Evolutionary conservation across 129 eudicot genomes (phyloP).

Genomic region (Arctium lappa): DNA sequence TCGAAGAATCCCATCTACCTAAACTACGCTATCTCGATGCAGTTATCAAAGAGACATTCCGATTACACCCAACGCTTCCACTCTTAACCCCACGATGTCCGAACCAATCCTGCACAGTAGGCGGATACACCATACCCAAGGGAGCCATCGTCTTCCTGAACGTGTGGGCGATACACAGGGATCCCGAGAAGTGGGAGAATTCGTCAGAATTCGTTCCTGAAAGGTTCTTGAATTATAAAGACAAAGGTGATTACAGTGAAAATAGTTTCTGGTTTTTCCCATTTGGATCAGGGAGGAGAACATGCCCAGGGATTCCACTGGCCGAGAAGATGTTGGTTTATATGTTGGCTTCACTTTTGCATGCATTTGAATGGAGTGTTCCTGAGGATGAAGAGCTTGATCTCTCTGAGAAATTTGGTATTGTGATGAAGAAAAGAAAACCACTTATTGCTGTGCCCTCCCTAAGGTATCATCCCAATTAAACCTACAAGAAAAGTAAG

Average conservation of each 20-base stretch:
- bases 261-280: conserved; percentile 50
- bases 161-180: conserved; percentile 15
- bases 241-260: conserved; percentile 24
- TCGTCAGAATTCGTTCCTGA: conserved; percentile 29
- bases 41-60: conserved; percentile 8
- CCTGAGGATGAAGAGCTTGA: conserved; percentile 38
- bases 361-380: conserved; percentile 53
- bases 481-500: too few relatives aligned
- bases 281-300: conserved; percentile 63
- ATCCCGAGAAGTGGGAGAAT: conserved; percentile 23
- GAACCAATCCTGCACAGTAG: conserved; percentile 18
- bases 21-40: conserved; percentile 47
- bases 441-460: conserved; percentile 42
- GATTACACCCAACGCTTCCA: conserved; percentile 15
- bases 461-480: neutral
- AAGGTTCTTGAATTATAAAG: conserved; percentile 24
- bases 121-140: conserved; percentile 32
- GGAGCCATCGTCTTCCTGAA: conserved; percentile 16
- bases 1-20: conserved; percentile 46
- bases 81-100: neutral
- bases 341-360: conserved; percentile 48
- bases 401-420: conserved; percentile 55
- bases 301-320: conserved; percentile 51
- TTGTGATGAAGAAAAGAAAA: conserved; percentile 49
- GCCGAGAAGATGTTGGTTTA: conserved; percentile 57